Evolutionary conservation across 148 eudicot genomes (phyloP).

Genomic region (Rhododendron williamsianum): DNA sequence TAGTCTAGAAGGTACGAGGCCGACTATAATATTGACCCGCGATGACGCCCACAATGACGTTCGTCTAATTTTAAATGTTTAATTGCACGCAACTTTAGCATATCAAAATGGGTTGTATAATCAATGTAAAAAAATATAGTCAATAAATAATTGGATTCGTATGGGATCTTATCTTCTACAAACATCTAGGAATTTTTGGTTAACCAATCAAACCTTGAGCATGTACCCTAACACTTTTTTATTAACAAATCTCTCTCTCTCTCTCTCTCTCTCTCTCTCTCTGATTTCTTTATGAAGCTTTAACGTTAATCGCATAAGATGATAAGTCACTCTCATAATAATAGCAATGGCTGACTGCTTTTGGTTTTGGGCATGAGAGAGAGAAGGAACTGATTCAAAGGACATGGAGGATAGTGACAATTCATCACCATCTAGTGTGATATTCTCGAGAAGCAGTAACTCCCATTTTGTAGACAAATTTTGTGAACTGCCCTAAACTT

Average conservation of each 20-base stretch:
- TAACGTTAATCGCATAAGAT: neutral
- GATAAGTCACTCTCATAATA: constrained; percentile 21
- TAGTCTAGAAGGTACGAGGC: neutral
- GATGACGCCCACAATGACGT: neutral
- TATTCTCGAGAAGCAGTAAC: constrained; percentile 16
- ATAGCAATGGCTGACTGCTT: constrained; percentile 19
- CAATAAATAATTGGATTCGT: neutral
- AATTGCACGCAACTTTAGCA: neutral
- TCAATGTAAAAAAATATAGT: neutral
- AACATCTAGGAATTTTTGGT: neutral
- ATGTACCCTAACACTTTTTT: neutral
- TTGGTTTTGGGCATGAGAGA: neutral
- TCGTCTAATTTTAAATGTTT: neutral
- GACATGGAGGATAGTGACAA: constrained; percentile 18
- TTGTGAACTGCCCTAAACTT: neutral
- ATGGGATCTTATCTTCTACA: neutral
- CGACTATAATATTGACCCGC: neutral
- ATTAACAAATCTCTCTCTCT: neutral
- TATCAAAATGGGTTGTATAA: neutral
- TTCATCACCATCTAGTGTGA: constrained; percentile 21
- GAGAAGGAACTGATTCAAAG: constrained; percentile 22
- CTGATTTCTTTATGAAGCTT: neutral
- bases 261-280: neutral
- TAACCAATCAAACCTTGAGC: neutral
- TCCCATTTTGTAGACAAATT: neutral